phyloP scores from a whole-genome alignment of 306 rosid species.

The Malus sylvestris region DNA sequence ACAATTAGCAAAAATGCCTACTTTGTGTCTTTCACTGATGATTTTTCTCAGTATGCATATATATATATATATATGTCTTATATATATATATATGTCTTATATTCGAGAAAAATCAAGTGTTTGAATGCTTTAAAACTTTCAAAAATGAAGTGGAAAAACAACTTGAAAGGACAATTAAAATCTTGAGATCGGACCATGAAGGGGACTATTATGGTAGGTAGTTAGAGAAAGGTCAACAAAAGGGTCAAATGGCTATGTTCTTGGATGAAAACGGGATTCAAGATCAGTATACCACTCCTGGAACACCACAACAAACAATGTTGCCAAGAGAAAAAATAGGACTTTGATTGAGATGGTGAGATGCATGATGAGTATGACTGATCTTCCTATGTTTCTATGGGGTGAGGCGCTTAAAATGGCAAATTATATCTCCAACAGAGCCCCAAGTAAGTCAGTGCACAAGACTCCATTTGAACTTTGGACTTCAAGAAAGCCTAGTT shows the following conservation, averaged over 20 bases:
- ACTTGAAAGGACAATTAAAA: no score
- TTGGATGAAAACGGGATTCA: no score
- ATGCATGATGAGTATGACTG: background rate
- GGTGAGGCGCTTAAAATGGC: no score
- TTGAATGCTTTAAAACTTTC: background rate
- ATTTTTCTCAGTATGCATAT: no score
- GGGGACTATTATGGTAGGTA: background rate
- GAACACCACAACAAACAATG: background rate
- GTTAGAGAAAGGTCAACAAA: background rate
- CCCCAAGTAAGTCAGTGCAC: no score
- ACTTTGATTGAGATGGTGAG: background rate
- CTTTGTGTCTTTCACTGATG: background rate
- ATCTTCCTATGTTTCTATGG: no score
- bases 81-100: no score
- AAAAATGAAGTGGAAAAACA: background rate
- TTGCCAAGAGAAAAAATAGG: background rate
- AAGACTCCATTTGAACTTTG: no score
- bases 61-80: no score
- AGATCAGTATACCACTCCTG: background rate
- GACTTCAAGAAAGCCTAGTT: no score
- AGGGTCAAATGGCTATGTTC: background rate
- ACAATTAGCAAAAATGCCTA: no score
- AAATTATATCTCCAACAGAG: no score
- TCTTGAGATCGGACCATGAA: background rate
- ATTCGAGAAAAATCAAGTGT: background rate